These are phyloP conservation scores for Pseudevernia furfuracea DNA, from an alignment of 495 filamentous ascomycete genomes.

Conservation along the genomic window DNA sequence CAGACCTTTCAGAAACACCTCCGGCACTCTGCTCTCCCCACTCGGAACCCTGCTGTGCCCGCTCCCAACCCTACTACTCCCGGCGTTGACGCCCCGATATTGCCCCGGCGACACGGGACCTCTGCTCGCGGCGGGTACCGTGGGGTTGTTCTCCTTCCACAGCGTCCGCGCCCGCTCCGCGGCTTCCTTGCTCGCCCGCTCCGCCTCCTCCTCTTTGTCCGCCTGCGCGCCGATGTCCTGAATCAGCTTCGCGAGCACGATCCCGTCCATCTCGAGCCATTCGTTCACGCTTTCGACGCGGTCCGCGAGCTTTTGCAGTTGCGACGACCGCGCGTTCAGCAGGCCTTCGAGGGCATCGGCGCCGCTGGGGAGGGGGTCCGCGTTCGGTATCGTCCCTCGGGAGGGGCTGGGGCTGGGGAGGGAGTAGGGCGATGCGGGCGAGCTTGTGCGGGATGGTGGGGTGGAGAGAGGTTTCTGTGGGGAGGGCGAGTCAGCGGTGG, in stretches of 20 bases:
- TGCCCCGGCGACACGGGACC: background rate
- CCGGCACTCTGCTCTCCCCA: background rate
- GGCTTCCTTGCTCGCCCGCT: background rate
- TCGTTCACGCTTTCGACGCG: slow-evolving; percentile 18
- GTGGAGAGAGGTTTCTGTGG: background rate
- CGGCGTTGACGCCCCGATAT: background rate
- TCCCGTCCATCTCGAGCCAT: slow-evolving; percentile 18
- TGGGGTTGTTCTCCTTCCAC: background rate
- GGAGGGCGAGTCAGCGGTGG: background rate
- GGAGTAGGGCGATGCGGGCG: background rate
- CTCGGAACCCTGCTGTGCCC: background rate
- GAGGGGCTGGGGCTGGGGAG: background rate
- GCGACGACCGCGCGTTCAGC: slow-evolving; percentile 3
- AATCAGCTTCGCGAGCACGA: slow-evolving; percentile 2
- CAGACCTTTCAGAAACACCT: background rate
- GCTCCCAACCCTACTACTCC: background rate
- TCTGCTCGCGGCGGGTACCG: background rate
- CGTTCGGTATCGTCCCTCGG: background rate
- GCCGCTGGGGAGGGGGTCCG: background rate
- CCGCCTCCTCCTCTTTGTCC: background rate
- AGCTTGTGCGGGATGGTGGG: background rate
- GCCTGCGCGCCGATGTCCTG: background rate
- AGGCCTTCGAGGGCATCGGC: slow-evolving; percentile 12
- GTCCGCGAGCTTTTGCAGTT: slow-evolving; percentile 17
- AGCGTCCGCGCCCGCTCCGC: background rate